Evolutionary conservation across 2,329 filamentous ascomycete species (phyloP), one percentile per base, ranked within the genome.

Genomic region (Plenodomus lindquistii): DNA sequence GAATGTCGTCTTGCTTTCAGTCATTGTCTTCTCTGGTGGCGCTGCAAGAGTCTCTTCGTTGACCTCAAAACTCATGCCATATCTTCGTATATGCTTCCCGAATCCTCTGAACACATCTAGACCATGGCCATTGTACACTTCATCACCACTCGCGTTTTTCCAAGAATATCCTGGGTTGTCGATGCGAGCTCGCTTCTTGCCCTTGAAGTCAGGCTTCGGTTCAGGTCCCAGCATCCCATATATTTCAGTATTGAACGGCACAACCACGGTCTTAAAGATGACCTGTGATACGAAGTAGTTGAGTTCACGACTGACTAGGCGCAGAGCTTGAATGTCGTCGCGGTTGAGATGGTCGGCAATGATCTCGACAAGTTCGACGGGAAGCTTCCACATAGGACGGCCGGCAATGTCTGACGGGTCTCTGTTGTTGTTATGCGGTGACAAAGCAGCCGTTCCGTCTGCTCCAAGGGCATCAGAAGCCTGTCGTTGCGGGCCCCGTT

Each of bases 61-160:
- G n/a, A 88, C 77, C 60, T 89, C 86, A 52, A 89, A 84, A 19
- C 84, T 84, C 63, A 90, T 81, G 4, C 84, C 86, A 60, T 87
- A 88, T 44, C 79, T 80, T 21, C 75, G 73, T 46, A 89, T 86
- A 45, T 83, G 79, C 22, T 73, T 72, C 10, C 83, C 83, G 66
- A 87, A 85, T 15, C 79, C 78, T 55, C 82, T 71, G 57, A 87
- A 86, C 24, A 87, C 79, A 50, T 81, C 76, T 63, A 86, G 80
- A 27, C 84, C 83, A 52, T 82, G 82, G 27, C 83, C 84, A 47
- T 79, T 78, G 57, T 77, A 75, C 29, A 76, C 59, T 46, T 77
- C 73, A 46, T 75, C 72, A 21, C 73, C 71, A 29, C 69, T 66
- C 31, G 70, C 64, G 37, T 77, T 77, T 43, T 71, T 73, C 75